Percentiles rank a stretch among this genome's conserved stretches.
phyloP scores from a whole-genome alignment of 225 moss, liverwort and hornwort genomes.

The Asterella californica region DNA sequence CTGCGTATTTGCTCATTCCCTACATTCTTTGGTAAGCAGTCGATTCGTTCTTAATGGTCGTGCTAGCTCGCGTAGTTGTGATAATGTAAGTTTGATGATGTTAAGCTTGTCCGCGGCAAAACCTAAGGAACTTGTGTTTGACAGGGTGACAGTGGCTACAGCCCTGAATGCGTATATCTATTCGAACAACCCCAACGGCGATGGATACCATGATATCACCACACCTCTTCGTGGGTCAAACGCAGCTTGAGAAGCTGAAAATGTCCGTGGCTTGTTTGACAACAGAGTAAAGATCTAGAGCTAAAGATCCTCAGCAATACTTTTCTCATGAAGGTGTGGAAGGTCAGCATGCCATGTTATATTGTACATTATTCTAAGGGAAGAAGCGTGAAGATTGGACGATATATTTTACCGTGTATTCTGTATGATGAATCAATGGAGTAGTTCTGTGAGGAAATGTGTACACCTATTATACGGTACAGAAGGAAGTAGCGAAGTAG shows the following conservation, averaged over 20 bases:
- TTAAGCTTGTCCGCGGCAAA: too few relatives aligned
- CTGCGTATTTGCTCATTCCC: constrained; percentile 74
- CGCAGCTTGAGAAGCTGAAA: neutral
- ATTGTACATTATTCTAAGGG: too few relatives aligned
- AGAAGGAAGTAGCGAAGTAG: too few relatives aligned
- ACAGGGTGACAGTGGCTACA: constrained; percentile 66
- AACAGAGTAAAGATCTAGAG: neutral
- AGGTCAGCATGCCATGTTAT: too few relatives aligned
- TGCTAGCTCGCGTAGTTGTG: neutral
- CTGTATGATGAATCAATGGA: too few relatives aligned
- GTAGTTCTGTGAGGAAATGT: too few relatives aligned
- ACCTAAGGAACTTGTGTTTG: neutral
- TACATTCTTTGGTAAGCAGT: constrained; percentile 70
- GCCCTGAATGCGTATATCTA: constrained; percentile 60
- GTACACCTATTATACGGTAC: too few relatives aligned
- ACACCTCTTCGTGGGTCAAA: constrained; percentile 30
- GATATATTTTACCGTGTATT: too few relatives aligned
- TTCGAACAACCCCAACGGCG: constrained; percentile 37
- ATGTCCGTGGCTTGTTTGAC: neutral
- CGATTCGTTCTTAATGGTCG: neutral
- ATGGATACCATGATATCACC: constrained; percentile 25
- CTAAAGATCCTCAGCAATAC: neutral
- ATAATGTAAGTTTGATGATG: too few relatives aligned
- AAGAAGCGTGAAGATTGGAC: too few relatives aligned
- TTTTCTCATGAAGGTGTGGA: neutral